Evolutionary conservation across 768 basidiomycete species (phyloP), one percentile per base, ranked within the genome.

Genomic region (Rhizopogon rudus): DNA sequence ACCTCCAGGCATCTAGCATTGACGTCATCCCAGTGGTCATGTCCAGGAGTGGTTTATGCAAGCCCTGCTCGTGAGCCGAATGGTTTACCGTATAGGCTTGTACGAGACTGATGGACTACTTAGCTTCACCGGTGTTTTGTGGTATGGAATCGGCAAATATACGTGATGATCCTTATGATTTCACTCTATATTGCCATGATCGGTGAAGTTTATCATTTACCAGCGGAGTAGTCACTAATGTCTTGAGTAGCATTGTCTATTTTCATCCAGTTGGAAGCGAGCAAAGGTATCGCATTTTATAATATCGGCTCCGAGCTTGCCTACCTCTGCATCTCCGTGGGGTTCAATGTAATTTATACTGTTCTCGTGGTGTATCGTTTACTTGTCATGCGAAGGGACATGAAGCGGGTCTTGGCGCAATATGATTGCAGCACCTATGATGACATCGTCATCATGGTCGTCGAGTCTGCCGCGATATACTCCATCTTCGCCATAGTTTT

Each of bases 381-480:
- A 3, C 53, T 64, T 9, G 13, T 54, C 44, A 45, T 57, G 22
- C 67, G 68, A 5, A 40, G 25, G n/a, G 55, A 49, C 10, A 53
- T 61, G 16, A 22, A 25, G 13, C 43, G 28, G n/a, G 39, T 55
- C 28, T 35, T 57, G 8, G 68, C 57, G 40, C 58, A 53, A 6
- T 40, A 16, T 29, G 44, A 44, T 44, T 44, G 8, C 8, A 44
- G 25, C 9, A 4, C 55, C 20, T 71, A 71, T 57, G 56, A 61
- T 12, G 57, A 54, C 28, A 61, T 69, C 13, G 59, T 58, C 5
- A 57, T 69, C 13, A 69, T 72, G 60, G 29, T 70, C 41, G 52
- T 72, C 43, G 71, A 72, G 48, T 66, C 65, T 12, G 67, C 68
- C 6, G 53, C 61, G 12, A 42, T 65, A 7, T 68, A 67, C 40